Percentiles rank a stretch among this genome's conserved stretches.
These are phyloP conservation scores for Chaetomiaceae sp. DNA, from an alignment of 2,329 filamentous ascomycete genomes.

Conservation along the genomic window DNA sequence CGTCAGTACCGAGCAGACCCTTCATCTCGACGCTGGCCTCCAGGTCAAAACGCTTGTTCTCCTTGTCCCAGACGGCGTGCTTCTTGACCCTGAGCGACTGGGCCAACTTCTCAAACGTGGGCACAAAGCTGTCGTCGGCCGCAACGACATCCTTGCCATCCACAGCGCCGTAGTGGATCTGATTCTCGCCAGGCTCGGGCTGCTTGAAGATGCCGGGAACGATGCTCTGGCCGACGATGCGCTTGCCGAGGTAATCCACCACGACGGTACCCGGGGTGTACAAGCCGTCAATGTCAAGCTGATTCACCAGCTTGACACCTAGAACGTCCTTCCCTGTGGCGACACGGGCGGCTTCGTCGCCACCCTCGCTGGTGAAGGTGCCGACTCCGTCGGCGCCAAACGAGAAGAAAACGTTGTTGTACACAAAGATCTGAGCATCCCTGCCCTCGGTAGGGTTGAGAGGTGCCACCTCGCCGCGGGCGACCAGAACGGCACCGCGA, in stretches of 20 bases:
- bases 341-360: constrained; percentile 90
- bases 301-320: constrained; percentile 91
- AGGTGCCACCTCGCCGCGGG: constrained; percentile 84
- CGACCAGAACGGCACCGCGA: constrained; percentile 84
- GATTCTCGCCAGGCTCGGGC: constrained; percentile 92
- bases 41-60: constrained; percentile 79
- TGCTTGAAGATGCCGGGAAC: constrained; percentile 99
- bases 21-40: constrained; percentile 98
- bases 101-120: constrained; percentile 83
- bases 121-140: constrained; percentile 76
- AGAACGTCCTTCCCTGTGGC: constrained; percentile 95
- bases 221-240: constrained; percentile 94
- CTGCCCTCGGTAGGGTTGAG: constrained; percentile 88
- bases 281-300: constrained; percentile 88
- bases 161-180: constrained; percentile 97
- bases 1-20: constrained; percentile 92
- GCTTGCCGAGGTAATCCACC: constrained; percentile 93
- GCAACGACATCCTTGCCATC: constrained; percentile 95
- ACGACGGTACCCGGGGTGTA: constrained; percentile 96
- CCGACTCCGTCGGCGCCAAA: constrained; percentile 96
- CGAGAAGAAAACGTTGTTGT: constrained; percentile 99
- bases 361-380: constrained; percentile 92
- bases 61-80: constrained; percentile 97
- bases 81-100: constrained; percentile 87
- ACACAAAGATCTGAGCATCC: constrained; percentile 97